Percentiles rank a stretch among this genome's conserved stretches.
Evolutionary conservation across 768 basidiomycete species (phyloP).

Genomic region (Zangia roseola): DNA sequence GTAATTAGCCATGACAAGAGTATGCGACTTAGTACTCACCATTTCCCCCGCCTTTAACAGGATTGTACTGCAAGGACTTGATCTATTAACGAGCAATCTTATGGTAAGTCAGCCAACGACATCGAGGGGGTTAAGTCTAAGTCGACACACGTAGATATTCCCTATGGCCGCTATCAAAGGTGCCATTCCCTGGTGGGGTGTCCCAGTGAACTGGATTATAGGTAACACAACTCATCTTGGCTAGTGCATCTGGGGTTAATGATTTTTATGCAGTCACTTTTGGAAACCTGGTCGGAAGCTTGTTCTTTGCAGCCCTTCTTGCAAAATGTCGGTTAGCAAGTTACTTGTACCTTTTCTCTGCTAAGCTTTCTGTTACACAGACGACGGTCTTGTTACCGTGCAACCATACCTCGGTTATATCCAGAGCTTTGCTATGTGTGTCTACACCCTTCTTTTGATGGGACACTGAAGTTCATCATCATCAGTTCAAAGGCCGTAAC

Average conservation of each 20-base stretch:
- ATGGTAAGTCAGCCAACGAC: slow-evolving; percentile 44
- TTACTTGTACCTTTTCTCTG: neutral
- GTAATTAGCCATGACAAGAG: slow-evolving; percentile 34
- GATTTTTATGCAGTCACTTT: slow-evolving; percentile 51
- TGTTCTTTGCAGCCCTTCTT: slow-evolving; percentile 68
- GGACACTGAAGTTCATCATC: neutral
- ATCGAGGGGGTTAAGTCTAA: neutral
- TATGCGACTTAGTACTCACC: neutral
- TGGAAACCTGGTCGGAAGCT: slow-evolving; percentile 65
- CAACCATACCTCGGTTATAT: slow-evolving; percentile 59
- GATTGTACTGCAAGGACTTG: slow-evolving; percentile 70
- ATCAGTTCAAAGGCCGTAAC: slow-evolving; percentile 59
- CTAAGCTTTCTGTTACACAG: slow-evolving; percentile 32
- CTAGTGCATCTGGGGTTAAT: neutral
- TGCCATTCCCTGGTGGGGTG: slow-evolving; percentile 66
- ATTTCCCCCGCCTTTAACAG: slow-evolving; percentile 32
- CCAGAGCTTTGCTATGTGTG: slow-evolving; percentile 56
- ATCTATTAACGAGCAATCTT: slow-evolving; percentile 75
- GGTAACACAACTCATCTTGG: slow-evolving; percentile 39
- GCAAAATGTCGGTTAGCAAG: slow-evolving; percentile 51
- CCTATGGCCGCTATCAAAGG: slow-evolving; percentile 66
- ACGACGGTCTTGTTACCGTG: slow-evolving; percentile 55
- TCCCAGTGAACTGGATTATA: slow-evolving; percentile 66
- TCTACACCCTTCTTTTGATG: neutral
- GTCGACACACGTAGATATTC: slow-evolving; percentile 45